phyloP scores from a whole-genome alignment of 2,329 filamentous ascomycete species.

The Aspergillus versicolor region DNA sequence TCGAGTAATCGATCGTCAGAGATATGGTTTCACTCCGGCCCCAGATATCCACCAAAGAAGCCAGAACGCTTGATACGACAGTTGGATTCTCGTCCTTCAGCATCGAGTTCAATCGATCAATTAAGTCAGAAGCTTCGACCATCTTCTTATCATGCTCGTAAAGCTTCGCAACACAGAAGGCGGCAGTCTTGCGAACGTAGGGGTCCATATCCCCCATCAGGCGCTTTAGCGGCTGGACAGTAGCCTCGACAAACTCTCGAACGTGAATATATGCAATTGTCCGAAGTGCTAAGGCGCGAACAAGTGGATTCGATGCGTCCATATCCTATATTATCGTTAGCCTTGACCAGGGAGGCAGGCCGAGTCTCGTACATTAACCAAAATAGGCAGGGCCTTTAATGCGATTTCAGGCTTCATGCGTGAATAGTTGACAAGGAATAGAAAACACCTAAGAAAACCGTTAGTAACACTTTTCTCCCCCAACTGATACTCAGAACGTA shows the following conservation, averaged over 20 bases:
- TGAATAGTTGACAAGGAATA: slow-evolving; percentile 96
- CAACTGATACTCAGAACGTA: slow-evolving; percentile 41
- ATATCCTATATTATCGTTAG: slow-evolving; percentile 65
- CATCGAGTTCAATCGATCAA: slow-evolving; percentile 85
- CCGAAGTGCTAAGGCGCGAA: slow-evolving; percentile 84
- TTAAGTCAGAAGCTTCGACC: slow-evolving; percentile 87
- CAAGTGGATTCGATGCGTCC: slow-evolving; percentile 87
- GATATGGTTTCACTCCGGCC: slow-evolving; percentile 96
- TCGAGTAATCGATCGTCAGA: slow-evolving; percentile 94
- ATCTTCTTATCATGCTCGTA: slow-evolving; percentile 93
- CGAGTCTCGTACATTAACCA: slow-evolving; percentile 65
- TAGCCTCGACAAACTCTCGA: slow-evolving; percentile 89
- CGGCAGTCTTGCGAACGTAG: slow-evolving; percentile 96
- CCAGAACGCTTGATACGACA: slow-evolving; percentile 90
- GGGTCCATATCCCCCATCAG: slow-evolving; percentile 85
- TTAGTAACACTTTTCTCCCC: not conserved
- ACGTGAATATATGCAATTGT: slow-evolving; percentile 99
- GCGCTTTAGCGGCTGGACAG: slow-evolving; percentile 77
- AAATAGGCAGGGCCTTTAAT: slow-evolving; percentile 83
- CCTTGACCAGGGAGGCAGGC: not conserved
- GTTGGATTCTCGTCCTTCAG: slow-evolving; percentile 95
- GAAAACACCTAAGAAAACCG: slow-evolving; percentile 73
- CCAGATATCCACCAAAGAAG: slow-evolving; percentile 95
- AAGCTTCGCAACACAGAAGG: slow-evolving; percentile 93
- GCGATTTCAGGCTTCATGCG: slow-evolving; percentile 92